Conservation (phyloP, 139 green algal species). For the Chlamydomonas schloesseri region DNA sequence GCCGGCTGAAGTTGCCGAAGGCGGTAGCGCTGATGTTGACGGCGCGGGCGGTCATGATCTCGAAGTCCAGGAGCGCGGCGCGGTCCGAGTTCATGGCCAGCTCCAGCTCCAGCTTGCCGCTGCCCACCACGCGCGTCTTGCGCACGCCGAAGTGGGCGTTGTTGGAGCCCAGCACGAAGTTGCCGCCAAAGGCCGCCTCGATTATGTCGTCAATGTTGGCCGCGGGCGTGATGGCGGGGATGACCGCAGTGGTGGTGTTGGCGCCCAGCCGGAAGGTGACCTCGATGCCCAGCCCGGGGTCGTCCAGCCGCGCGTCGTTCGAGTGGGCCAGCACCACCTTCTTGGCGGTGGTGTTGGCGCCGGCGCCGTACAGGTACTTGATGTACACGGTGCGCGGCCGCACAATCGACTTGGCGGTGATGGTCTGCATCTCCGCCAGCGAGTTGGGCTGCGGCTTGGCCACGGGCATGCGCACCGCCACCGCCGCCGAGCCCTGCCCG, state of each 20-base stretch:
- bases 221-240: not conserved
- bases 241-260: not conserved
- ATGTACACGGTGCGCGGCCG: not conserved
- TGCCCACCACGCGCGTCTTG: not conserved
- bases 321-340: not conserved
- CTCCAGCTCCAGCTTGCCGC: not conserved
- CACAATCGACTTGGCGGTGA: not conserved
- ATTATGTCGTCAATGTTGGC: not conserved
- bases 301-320: not conserved
- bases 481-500: not conserved
- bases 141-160: slow-evolving; percentile 3
- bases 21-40: too few relatives aligned
- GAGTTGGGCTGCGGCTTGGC: not conserved
- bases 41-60: too few relatives aligned
- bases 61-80: not conserved
- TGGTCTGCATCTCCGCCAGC: slow-evolving; percentile 14
- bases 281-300: not conserved
- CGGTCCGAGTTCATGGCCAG: not conserved
- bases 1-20: too few relatives aligned
- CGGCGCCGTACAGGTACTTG: slow-evolving; percentile 38
- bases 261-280: not conserved
- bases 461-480: slow-evolving; percentile 35
- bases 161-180: not conserved
- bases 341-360: not conserved
- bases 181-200: not conserved